phyloP scores from a whole-genome alignment of 169 alveolate species.

The Cryptosporidium parvum region DNA sequence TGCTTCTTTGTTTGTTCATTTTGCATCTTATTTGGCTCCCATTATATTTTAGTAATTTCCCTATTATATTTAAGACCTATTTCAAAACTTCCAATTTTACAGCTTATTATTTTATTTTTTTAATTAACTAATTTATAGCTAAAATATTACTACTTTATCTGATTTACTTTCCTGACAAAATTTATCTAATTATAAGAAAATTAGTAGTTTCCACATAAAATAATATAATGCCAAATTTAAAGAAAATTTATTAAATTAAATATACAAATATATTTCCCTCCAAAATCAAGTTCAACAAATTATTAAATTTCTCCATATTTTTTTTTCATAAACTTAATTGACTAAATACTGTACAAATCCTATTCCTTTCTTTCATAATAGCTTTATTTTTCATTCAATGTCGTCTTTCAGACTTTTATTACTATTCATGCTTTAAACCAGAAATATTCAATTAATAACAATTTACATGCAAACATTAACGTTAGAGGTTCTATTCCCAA shows the following conservation, averaged over 20 bases:
- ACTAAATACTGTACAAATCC: background rate
- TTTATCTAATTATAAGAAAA: background rate
- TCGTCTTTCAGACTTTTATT: background rate
- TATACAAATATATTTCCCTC: slow-evolving; percentile 2
- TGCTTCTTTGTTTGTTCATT: slow-evolving; percentile 30
- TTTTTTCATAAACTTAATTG: background rate
- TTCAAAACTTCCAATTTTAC: background rate
- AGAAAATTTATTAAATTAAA: background rate
- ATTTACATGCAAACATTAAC: background rate
- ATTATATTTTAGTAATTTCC: background rate
- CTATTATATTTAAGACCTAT: background rate
- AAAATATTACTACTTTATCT: background rate
- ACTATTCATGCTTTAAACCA: background rate
- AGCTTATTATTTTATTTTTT: background rate
- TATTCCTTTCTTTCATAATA: background rate
- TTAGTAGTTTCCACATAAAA: background rate
- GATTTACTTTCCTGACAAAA: background rate
- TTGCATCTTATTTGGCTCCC: background rate
- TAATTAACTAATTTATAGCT: background rate
- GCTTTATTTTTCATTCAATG: background rate
- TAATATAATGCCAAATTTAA: too few relatives aligned
- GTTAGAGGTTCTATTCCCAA: slow-evolving; percentile 2
- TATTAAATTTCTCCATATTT: background rate
- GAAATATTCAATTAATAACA: background rate
- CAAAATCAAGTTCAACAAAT: background rate